A percentile compares a stretch with the other conserved stretches of the same genome.
phyloP scores from a whole-genome alignment of 768 basidiomycete genomes.

The Panaeolus cyanescens region DNA sequence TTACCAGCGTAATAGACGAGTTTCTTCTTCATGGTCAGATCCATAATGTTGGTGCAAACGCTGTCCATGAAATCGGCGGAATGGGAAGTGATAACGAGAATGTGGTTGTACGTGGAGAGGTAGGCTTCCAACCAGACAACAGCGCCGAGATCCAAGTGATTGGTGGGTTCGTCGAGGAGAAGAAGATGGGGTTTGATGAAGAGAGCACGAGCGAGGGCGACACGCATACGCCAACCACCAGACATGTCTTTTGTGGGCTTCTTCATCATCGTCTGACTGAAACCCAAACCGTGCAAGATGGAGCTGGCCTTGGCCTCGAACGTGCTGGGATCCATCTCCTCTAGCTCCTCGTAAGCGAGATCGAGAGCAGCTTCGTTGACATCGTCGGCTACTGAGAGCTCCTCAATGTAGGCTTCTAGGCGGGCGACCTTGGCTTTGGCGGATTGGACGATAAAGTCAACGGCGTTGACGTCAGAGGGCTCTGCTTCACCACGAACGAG shows the following conservation, averaged over 20 bases:
- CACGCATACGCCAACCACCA: slow-evolving; percentile 99
- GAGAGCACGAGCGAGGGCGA: slow-evolving; percentile 92
- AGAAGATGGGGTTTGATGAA: slow-evolving; percentile 97
- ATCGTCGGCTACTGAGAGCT: slow-evolving; percentile 85
- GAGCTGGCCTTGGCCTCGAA: slow-evolving; percentile 96
- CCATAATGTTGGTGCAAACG: slow-evolving; percentile 98
- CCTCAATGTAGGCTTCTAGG: slow-evolving; percentile 92
- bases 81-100: slow-evolving; percentile 95
- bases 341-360: slow-evolving; percentile 90
- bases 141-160: slow-evolving; percentile 94
- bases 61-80: slow-evolving; percentile 99
- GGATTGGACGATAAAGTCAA: slow-evolving; percentile 94
- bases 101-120: slow-evolving; percentile 97
- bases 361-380: slow-evolving; percentile 91
- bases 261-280: slow-evolving; percentile 88
- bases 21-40: slow-evolving; percentile 90
- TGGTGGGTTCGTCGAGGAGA: slow-evolving; percentile 90
- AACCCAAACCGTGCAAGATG: slow-evolving; percentile 97
- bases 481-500: slow-evolving; percentile 96
- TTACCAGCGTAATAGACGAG: slow-evolving; percentile 95
- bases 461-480: slow-evolving; percentile 92
- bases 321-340: slow-evolving; percentile 93
- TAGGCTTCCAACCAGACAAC: slow-evolving; percentile 99
- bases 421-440: slow-evolving; percentile 92
- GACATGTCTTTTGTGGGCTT: slow-evolving; percentile 98